Conservation (phyloP, 73 alveolate genomes). For the Stentor coeruleus region DNA sequence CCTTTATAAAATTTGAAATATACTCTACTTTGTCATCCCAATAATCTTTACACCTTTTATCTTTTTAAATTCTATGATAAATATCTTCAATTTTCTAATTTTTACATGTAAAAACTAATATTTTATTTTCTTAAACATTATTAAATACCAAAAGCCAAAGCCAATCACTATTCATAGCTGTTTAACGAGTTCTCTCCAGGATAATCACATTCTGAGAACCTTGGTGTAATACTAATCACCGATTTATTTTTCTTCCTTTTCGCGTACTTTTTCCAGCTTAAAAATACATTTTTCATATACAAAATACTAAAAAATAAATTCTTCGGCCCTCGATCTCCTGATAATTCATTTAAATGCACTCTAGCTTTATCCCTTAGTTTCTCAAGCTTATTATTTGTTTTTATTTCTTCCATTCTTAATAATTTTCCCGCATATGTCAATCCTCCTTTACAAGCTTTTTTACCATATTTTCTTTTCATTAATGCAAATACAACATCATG, state of each 20-base stretch:
- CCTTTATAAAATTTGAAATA: too few relatives aligned
- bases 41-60: too few relatives aligned
- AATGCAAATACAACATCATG: constrained; percentile 40
- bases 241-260: background rate
- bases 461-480: constrained; percentile 27
- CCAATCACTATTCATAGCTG: too few relatives aligned
- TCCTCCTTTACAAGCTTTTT: constrained; percentile 24
- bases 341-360: background rate
- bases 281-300: background rate
- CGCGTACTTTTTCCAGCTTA: background rate
- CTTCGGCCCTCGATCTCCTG: background rate
- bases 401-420: background rate
- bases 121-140: too few relatives aligned
- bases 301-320: constrained; percentile 6
- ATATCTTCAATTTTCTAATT: too few relatives aligned
- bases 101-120: too few relatives aligned
- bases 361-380: background rate
- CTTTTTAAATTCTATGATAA: too few relatives aligned
- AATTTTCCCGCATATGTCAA: background rate
- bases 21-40: too few relatives aligned
- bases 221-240: background rate
- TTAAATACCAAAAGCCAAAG: too few relatives aligned
- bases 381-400: background rate
- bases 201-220: constrained; percentile 18
- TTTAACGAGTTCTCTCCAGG: constrained; percentile 11